phyloP scores from a whole-genome alignment of 2,329 filamentous ascomycete species.

The Mollisiaceae sp. region DNA sequence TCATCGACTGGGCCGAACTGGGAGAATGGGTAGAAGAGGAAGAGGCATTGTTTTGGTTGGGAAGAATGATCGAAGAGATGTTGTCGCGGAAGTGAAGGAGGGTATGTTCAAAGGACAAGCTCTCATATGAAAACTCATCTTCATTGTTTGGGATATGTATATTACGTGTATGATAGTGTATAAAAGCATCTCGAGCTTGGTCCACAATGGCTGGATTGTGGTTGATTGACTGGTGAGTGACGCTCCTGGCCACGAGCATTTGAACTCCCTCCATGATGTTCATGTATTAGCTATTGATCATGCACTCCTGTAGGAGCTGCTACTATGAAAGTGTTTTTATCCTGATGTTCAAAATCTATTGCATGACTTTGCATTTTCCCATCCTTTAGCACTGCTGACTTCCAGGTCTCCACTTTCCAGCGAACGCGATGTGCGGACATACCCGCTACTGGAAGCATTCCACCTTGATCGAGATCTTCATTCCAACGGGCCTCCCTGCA shows the following conservation, averaged over 20 bases:
- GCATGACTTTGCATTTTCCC: neutral
- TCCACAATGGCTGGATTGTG: neutral
- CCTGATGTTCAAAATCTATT: neutral
- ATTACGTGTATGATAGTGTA: conserved; percentile 22
- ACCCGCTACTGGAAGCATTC: neutral
- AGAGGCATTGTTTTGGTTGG: conserved; percentile 90
- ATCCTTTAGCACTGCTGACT: conserved; percentile 1
- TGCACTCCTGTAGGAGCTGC: neutral
- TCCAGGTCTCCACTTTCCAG: neutral
- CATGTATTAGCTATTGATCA: neutral
- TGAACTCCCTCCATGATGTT: neutral
- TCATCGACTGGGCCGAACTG: conserved; percentile 88
- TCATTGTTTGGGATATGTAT: conserved; percentile 17
- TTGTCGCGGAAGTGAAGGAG: conserved; percentile 89
- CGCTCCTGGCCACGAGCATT: neutral
- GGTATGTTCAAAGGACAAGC: conserved; percentile 85
- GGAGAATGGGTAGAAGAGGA: conserved; percentile 89
- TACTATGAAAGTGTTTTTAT: neutral
- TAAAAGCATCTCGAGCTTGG: neutral
- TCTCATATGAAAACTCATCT: conserved; percentile 60
- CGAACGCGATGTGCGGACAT: neutral
- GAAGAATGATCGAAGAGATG: conserved; percentile 85
- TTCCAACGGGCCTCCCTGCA: neutral
- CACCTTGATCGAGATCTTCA: neutral
- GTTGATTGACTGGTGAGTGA: neutral